Percentiles rank a stretch among this genome's conserved stretches.
Conservation (phyloP, 768 basidiomycete species). For the Boletus sp. region DNA sequence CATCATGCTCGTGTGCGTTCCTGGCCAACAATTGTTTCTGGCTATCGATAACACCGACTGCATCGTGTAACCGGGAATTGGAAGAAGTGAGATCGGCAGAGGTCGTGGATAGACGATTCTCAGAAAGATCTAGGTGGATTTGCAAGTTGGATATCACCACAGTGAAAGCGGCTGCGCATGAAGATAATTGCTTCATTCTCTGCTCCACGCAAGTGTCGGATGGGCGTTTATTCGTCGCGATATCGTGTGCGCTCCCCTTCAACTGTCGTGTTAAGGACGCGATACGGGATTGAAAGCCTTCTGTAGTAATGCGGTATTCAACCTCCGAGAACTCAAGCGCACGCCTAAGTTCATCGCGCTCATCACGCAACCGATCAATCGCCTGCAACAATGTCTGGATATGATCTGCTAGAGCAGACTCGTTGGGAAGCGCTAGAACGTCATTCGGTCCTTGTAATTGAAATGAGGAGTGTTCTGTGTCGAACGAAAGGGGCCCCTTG, state of each 20-base stretch:
- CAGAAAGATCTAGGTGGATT: constrained; percentile 24
- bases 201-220: constrained; percentile 5
- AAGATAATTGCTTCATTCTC: constrained; percentile 30
- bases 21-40: constrained; percentile 14
- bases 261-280: constrained; percentile 28
- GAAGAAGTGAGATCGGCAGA: constrained; percentile 14
- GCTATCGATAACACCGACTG: constrained; percentile 16
- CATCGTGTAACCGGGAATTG: constrained; percentile 15
- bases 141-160: constrained; percentile 41
- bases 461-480: neutral
- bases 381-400: constrained; percentile 59
- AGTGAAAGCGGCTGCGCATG: constrained; percentile 34
- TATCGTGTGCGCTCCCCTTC: constrained; percentile 21
- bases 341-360: constrained; percentile 60
- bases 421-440: constrained; percentile 7
- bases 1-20: constrained; percentile 22
- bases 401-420: constrained; percentile 33
- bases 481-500: neutral
- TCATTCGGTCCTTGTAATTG: neutral
- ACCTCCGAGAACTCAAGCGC: constrained; percentile 65
- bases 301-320: constrained; percentile 62
- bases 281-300: constrained; percentile 54
- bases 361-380: constrained; percentile 61
- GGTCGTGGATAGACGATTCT: constrained; percentile 8
- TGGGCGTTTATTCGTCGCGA: neutral